Base-by-base conservation (phyloP, 2,329 filamentous ascomycete genomes). In the Pseudogymnoascus sp. region DNA sequence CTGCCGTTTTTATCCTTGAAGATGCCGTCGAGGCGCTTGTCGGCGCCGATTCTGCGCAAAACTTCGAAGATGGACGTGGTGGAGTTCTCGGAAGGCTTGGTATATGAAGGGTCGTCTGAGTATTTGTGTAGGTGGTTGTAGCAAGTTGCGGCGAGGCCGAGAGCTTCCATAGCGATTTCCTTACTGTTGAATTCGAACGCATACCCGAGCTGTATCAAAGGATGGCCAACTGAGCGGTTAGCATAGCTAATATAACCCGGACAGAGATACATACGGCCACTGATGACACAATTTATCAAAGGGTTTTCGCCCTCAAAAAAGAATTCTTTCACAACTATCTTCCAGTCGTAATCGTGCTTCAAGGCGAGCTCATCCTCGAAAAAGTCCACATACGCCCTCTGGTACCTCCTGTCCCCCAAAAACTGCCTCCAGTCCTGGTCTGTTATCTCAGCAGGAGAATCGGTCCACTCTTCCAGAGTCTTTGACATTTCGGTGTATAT, bases 191-290 rank as follows among this genome's bases (percentile, higher is more conserved):
- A 80, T 77, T 99, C 93, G 71, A 88, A 93, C 8, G 92, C 94
- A 72, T 96, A 97, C n/a, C 86, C 92, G 2, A 99, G 81, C 70
- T 97, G 94, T 63, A 97, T 94, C n/a, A 97, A 79, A 1, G 93
- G 90, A 69, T 97, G 90, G 15, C 88, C 93, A 64, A 96, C 89
- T 52, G 25, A 93, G 66, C 4, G 27, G 61, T 8, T 13, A 39
- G 35, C 66, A 77, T 60, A 78, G 73, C 61, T 31, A 25, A 18
- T 18, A 45, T 33, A 58, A 7, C 10, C 60, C n/a, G 12, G 63
- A 64, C 33, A 61, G 60, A 42, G n/a, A 8, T 59, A 77, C 89
- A 62, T 83, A 94, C 90, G 82, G 61, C 90, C 91, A 48, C 87
- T 82, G 61, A 95, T 85, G 39, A 97, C 76, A 37, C 87, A 86